Evolutionary conservation across 352 stramenopile genomes (phyloP), one percentile per base, ranked within the genome.

Genomic region (Phytophthora tubulina): DNA sequence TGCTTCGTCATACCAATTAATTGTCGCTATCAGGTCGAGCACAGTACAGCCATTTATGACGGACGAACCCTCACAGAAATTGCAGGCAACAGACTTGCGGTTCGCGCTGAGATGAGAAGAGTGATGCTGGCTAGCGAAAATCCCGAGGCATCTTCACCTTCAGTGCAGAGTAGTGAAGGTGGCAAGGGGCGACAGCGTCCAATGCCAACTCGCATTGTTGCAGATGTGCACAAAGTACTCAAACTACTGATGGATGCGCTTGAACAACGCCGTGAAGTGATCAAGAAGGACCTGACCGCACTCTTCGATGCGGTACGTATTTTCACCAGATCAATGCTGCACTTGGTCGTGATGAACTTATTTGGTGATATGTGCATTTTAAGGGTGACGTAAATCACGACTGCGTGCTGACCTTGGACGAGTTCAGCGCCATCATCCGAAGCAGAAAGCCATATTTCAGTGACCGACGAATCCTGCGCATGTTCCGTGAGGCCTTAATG

Each of bases 401-500:
- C 57, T 80, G 83, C 33, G 85, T 93, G 27, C 70, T 94, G 14
- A 88, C 81, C 10, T 70, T 94, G n/a, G 70, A 78, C 11, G 86
- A 94, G 61, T 94, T 94, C 46, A 77, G 76, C 21, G 70, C 74
- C 4, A 91, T 94, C 51, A 84, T 94, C 35, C 78, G 75, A n/a
- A 71, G 73, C 3, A 78, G 83, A 36, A 78, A 85, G 11, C 76
- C 82, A 0, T 66, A 84, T 10, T 94, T 93, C 53, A 93, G 84
- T 54, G 85, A 92, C 14, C 81, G 86, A 4, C 79, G 85, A 0
- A 78, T 94, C 45, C 63, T 94, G 45, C 86, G 85, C 2, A 94
- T 94, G 86, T 93, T 94, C 42, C 83, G 85, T 1, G 85, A 94
- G 46, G 82, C 86, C 36, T 56, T 94, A 13, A 91, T 90, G 79